These are phyloP conservation scores for Fusarium sp. DNA, from an alignment of 2,329 filamentous ascomycete species.

Conservation along the genomic window DNA sequence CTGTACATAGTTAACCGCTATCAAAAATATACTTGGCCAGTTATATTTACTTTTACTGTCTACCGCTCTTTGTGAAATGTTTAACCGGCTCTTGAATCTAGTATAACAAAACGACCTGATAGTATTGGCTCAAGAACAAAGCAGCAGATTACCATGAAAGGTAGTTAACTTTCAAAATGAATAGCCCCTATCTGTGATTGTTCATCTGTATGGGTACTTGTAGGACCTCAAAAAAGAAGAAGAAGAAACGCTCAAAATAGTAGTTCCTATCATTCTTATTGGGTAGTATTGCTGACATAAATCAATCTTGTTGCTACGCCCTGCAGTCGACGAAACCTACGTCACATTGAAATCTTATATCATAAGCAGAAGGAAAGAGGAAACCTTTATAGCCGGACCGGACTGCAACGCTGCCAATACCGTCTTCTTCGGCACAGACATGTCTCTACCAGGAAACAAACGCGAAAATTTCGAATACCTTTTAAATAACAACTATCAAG, in stretches of 20 bases:
- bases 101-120: background rate
- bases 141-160: background rate
- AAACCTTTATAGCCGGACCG: background rate
- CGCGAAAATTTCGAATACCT: conserved; percentile 39
- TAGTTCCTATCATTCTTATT: background rate
- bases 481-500: conserved; percentile 38
- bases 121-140: background rate
- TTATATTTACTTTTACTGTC: background rate
- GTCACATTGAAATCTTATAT: too few relatives aligned
- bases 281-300: background rate
- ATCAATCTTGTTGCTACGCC: background rate
- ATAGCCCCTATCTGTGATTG: too few relatives aligned
- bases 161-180: too few relatives aligned
- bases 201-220: too few relatives aligned
- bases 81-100: background rate
- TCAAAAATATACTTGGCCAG: conserved; percentile 1
- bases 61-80: background rate
- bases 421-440: conserved; percentile 40
- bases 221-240: too few relatives aligned
- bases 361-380: too few relatives aligned
- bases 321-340: background rate
- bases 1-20: conserved; percentile 8
- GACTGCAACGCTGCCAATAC: conserved; percentile 36
- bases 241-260: too few relatives aligned
- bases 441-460: conserved; percentile 37